phyloP scores from a whole-genome alignment of 345 rosid genomes.

The Syzygium jambos region DNA sequence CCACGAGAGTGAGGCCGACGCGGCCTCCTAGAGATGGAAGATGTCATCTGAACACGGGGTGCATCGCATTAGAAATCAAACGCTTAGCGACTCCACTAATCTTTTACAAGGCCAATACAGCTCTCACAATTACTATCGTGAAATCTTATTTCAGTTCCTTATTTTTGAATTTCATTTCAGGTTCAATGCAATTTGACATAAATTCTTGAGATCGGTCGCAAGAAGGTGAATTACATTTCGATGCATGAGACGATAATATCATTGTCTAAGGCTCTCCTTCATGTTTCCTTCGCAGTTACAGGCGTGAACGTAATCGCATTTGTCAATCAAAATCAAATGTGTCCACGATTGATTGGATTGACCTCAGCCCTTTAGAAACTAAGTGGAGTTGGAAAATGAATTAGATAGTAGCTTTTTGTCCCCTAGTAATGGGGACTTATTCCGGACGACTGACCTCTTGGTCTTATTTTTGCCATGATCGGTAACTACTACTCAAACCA shows the following conservation, averaged over 20 bases:
- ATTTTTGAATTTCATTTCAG: not conserved
- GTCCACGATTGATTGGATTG: not conserved
- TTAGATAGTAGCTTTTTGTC: not conserved
- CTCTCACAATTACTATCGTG: not conserved
- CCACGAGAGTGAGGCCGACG: not conserved
- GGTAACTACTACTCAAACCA: not conserved
- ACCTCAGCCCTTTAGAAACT: not conserved
- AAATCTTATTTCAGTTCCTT: not conserved
- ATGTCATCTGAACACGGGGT: not conserved
- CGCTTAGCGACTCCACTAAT: not conserved
- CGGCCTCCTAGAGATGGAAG: not conserved
- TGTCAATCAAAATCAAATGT: not conserved
- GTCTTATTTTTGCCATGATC: not conserved
- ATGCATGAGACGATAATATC: not conserved
- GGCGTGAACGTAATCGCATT: not conserved
- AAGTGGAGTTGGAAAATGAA: not conserved
- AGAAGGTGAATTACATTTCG: not conserved
- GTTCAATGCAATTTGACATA: not conserved
- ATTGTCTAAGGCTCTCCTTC: not conserved
- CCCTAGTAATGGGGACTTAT: not conserved
- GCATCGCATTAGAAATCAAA: not conserved
- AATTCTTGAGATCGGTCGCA: too few species aligned
- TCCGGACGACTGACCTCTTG: not conserved
- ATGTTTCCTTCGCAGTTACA: not conserved
- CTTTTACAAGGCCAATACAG: not conserved